These are phyloP conservation scores for Sphaerulina musiva DNA, from an alignment of 2,329 filamentous ascomycete genomes.

Conservation along the genomic window DNA sequence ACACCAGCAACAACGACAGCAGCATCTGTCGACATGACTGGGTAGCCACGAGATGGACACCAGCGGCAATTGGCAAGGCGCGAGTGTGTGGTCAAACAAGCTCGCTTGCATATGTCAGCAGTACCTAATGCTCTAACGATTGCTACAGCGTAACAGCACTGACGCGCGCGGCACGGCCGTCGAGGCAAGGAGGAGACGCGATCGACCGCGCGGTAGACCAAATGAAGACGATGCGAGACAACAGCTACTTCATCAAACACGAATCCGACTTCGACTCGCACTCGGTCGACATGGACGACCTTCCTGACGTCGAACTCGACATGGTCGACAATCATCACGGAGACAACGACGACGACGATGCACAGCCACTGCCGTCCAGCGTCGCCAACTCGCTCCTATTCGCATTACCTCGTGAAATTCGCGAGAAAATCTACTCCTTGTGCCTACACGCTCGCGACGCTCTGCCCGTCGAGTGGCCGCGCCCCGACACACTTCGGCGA, in stretches of 20 bases:
- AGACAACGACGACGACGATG: background rate
- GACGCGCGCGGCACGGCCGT: conserved; percentile 13
- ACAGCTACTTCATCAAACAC: background rate
- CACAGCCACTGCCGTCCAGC: conserved; percentile 22
- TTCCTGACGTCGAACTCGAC: conserved; percentile 14
- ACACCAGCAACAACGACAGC: background rate
- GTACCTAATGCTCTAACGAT: conserved; percentile 14
- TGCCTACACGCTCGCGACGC: conserved; percentile 27
- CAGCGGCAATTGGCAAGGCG: conserved; percentile 22
- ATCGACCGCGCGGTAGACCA: conserved; percentile 23
- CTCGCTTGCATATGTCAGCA: conserved; percentile 32
- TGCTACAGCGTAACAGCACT: background rate
- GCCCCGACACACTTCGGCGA: conserved; percentile 5
- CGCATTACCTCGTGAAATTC: conserved; percentile 34
- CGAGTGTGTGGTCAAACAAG: conserved; percentile 30
- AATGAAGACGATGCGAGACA: conserved; percentile 6
- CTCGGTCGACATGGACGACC: conserved; percentile 11
- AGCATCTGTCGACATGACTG: background rate
- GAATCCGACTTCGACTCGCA: conserved; percentile 1
- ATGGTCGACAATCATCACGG: background rate
- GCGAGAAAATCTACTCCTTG: conserved; percentile 32
- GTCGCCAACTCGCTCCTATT: conserved; percentile 31
- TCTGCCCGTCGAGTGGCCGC: conserved; percentile 32
- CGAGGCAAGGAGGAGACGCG: conserved; percentile 24
- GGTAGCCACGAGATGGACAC: background rate